phyloP scores from a whole-genome alignment of 1,284 basidiomycete species.

The Cutaneotrichosporon dermatis region DNA sequence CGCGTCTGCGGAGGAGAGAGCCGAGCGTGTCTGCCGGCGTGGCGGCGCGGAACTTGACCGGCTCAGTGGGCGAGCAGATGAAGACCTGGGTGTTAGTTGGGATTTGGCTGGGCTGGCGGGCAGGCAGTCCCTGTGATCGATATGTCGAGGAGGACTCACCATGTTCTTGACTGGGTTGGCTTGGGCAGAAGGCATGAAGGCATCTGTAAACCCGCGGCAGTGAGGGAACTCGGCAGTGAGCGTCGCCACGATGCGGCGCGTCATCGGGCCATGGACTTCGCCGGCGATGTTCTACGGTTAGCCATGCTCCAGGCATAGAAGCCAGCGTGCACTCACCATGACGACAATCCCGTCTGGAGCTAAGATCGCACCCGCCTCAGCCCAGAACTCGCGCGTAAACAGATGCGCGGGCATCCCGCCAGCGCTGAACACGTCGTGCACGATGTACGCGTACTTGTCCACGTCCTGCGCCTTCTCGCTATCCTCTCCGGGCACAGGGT shows the following conservation, averaged over 20 bases:
- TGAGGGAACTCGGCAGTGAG: slow-evolving; percentile 62
- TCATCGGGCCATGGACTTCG: slow-evolving; percentile 58
- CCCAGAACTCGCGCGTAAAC: slow-evolving; percentile 78
- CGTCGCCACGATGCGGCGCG: slow-evolving; percentile 65
- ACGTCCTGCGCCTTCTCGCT: not conserved
- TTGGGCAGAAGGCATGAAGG: slow-evolving; percentile 43
- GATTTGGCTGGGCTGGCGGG: too few species aligned
- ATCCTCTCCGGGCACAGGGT: too few species aligned
- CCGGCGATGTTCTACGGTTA: slow-evolving; percentile 66
- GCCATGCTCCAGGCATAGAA: not conserved
- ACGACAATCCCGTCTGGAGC: slow-evolving; percentile 69
- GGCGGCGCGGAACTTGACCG: slow-evolving; percentile 63
- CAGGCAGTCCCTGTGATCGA: not conserved
- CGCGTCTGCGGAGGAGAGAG: slow-evolving; percentile 32
- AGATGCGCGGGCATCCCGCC: slow-evolving; percentile 76
- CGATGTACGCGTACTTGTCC: slow-evolving; percentile 63
- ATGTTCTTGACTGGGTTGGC: slow-evolving; percentile 66
- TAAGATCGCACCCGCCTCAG: slow-evolving; percentile 61
- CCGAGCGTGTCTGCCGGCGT: slow-evolving; percentile 29
- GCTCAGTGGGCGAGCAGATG: slow-evolving; percentile 33
- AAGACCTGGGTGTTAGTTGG: not conserved
- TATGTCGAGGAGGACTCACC: slow-evolving; percentile 50
- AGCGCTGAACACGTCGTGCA: slow-evolving; percentile 90
- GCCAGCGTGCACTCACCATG: slow-evolving; percentile 57
- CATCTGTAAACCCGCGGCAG: slow-evolving; percentile 78